Percentiles rank a stretch among this genome's conserved stretches.
Evolutionary conservation across 75 land plant species (phyloP).

Genomic region (Azolla pinnata): DNA sequence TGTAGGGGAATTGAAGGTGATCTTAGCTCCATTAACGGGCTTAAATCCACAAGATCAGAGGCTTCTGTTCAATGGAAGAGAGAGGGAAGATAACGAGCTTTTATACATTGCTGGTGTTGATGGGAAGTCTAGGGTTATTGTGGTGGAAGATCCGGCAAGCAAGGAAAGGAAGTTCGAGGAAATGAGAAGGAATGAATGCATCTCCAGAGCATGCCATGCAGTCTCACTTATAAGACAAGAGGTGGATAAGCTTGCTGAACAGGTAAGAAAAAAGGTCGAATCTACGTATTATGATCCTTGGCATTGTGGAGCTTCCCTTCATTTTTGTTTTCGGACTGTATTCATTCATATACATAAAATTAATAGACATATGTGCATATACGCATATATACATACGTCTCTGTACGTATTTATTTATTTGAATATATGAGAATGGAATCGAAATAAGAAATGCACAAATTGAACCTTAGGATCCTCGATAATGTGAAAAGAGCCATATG

Average conservation of each 20-base stretch:
- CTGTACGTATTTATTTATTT: no score
- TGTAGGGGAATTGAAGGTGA: slow-evolving; percentile 72
- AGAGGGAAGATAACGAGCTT: slow-evolving; percentile 61
- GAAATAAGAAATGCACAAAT: no score
- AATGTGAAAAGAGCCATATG: no score
- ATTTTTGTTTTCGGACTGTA: no score
- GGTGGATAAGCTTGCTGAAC: slow-evolving; percentile 57
- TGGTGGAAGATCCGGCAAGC: slow-evolving; percentile 67
- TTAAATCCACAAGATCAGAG: slow-evolving; percentile 62
- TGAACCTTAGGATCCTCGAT: no score
- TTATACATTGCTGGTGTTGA: slow-evolving; percentile 56
- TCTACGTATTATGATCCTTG: no score
- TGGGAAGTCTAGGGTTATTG: slow-evolving; percentile 58
- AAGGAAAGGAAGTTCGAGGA: slow-evolving; percentile 57
- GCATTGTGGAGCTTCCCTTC: no score
- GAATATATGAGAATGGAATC: no score
- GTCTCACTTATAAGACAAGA: slow-evolving; percentile 44
- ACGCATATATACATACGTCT: no score
- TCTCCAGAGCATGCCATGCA: slow-evolving; percentile 39
- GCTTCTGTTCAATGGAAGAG: slow-evolving; percentile 70
- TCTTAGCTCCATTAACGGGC: slow-evolving; percentile 49
- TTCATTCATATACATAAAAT: no score
- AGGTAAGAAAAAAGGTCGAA: no score
- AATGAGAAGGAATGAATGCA: slow-evolving; percentile 26
- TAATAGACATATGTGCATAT: no score